Evolutionary conservation across 1,284 basidiomycete species (phyloP).

Genomic region (Naganishia cerealis): DNA sequence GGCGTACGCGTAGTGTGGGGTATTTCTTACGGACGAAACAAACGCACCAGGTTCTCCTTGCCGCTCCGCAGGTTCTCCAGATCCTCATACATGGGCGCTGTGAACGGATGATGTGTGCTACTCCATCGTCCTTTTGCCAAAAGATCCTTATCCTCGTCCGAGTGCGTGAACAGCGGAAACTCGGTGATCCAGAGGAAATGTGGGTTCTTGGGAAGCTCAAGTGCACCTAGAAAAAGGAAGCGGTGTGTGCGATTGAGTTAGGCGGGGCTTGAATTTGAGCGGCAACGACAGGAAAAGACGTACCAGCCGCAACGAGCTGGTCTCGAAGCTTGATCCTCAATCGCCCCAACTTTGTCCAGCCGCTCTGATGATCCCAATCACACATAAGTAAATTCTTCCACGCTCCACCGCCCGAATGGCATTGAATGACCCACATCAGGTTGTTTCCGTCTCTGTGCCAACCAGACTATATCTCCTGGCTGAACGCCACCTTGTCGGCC

Average conservation of each 20-base stretch:
- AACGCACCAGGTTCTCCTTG: constrained; percentile 64
- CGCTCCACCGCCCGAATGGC: constrained; percentile 30
- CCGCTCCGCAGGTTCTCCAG: constrained; percentile 70
- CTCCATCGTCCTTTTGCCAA: constrained; percentile 82
- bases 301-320: constrained; percentile 65
- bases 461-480: constrained; percentile 59
- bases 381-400: constrained; percentile 30
- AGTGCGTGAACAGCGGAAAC: constrained; percentile 87
- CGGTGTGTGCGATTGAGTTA: constrained; percentile 14
- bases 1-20: background rate
- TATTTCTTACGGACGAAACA: background rate
- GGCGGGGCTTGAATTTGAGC: background rate
- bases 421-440: constrained; percentile 54
- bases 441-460: constrained; percentile 57
- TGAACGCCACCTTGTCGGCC: constrained; percentile 46
- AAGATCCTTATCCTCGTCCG: constrained; percentile 82
- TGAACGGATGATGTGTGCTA: constrained; percentile 91
- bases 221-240: constrained; percentile 56
- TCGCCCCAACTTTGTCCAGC: constrained; percentile 77
- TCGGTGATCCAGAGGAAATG: constrained; percentile 93
- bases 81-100: constrained; percentile 89
- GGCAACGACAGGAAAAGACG: constrained; percentile 41
- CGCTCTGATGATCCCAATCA: constrained; percentile 62
- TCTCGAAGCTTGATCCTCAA: constrained; percentile 66
- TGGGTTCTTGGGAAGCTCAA: constrained; percentile 62